Evolutionary conservation across 2,329 filamentous ascomycete species (phyloP), one percentile per base, ranked within the genome.

Genomic region (Talaromyces sp.): DNA sequence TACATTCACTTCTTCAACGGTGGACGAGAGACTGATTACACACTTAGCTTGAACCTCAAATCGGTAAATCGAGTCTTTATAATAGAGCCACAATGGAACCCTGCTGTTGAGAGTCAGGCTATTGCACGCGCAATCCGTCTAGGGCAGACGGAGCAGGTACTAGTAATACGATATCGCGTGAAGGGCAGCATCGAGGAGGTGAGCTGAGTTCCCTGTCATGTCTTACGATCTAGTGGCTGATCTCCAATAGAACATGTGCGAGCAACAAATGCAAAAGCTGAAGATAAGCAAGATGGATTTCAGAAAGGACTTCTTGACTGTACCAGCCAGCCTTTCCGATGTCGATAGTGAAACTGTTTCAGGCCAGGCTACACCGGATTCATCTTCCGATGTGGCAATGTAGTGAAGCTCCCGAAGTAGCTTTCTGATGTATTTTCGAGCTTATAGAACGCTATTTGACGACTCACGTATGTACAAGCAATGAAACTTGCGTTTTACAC

Each of bases 71-170:
- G 79, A 0, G 78, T 86, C 0, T 83, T 83, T 65, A 79, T 86
- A 2, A 72, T 85, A 0, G 84, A 86, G 59, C 79, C 82, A 0
- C 84, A 86, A 31, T 86, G 84, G 83, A 86, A 86, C 45, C 84
- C 83, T 0, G 80, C 78, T 2, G 79, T 84, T 0, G 84, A 86
- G 65, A 79, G 78, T 13, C 84, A 86, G 63, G 84, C 84, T 0
- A 80, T 86, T 13, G 82, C 78, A 0, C 74, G 84, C 11, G 82
- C 81, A 0, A 71, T 84, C 3, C 78, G 84, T 0, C 72, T 86
- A 0, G 81, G 82, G 0, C 84, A 86, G 65, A 68, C 71, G 1
- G 68, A 77, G 5, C 62, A 77, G 10, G 83, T 86, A 0, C 64
- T 71, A 0, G 77, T 85, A 0, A 80, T 74, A 0, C 77, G 82